Evolutionary conservation across 331 rosid genomes (phyloP).

Genomic region (Stylosanthes scabra): DNA sequence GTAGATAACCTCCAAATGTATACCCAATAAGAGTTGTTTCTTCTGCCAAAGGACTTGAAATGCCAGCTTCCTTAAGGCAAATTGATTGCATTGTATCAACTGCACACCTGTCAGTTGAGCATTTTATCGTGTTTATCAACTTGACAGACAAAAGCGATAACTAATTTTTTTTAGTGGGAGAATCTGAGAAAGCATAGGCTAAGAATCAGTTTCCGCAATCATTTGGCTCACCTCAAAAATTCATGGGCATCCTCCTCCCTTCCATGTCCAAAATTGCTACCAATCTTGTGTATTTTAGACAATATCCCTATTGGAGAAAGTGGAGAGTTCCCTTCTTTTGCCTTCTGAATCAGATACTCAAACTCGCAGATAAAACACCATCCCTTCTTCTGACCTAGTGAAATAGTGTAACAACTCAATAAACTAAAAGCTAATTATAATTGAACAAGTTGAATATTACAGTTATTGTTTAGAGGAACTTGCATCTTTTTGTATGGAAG

Average conservation of each 20-base stretch:
- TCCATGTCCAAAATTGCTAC: slow-evolving; percentile 87
- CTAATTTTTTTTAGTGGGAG: neutral
- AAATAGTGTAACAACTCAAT: slow-evolving; percentile 38
- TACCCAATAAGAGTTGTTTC: slow-evolving; percentile 81
- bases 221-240: slow-evolving; percentile 77
- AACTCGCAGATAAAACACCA: slow-evolving; percentile 97
- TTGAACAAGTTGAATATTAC: slow-evolving; percentile 32
- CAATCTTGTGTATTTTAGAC: slow-evolving; percentile 82
- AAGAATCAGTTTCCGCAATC: slow-evolving; percentile 31
- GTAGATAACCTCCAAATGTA: slow-evolving; percentile 85
- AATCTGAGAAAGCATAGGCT: neutral
- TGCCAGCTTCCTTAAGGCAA: slow-evolving; percentile 76
- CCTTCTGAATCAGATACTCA: slow-evolving; percentile 71
- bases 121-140: slow-evolving; percentile 44
- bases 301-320: slow-evolving; percentile 83
- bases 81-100: slow-evolving; percentile 90
- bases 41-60: slow-evolving; percentile 69
- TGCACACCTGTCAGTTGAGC: slow-evolving; percentile 67
- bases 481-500: slow-evolving; percentile 74
- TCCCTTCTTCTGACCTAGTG: slow-evolving; percentile 73
- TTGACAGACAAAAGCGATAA: neutral
- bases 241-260: slow-evolving; percentile 92
- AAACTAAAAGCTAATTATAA: slow-evolving; percentile 32
- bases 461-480: slow-evolving; percentile 47
- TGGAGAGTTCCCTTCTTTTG: slow-evolving; percentile 76